A percentile compares a stretch with the other conserved stretches of the same genome.
phyloP scores from a whole-genome alignment of 169 alveolate genomes.

The Cryptosporidium ubiquitum region DNA sequence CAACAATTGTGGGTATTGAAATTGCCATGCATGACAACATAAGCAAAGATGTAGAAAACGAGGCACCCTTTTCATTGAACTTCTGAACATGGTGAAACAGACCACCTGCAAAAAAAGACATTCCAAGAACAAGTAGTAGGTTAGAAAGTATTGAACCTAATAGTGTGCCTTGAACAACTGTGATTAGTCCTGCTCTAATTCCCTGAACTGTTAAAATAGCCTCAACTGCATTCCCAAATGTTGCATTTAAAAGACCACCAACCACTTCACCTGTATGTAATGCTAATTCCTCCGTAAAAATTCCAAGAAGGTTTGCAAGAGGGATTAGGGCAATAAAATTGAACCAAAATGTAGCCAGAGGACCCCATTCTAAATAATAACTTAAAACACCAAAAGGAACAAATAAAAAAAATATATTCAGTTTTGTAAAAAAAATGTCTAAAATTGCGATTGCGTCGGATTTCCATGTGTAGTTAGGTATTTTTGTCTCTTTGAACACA shows the following conservation, averaged over 20 bases:
- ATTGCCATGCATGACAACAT: slow-evolving; percentile 84
- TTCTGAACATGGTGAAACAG: slow-evolving; percentile 84
- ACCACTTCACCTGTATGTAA: slow-evolving; percentile 86
- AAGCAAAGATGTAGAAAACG: slow-evolving; percentile 84
- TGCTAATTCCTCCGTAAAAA: slow-evolving; percentile 87
- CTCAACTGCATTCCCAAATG: slow-evolving; percentile 91
- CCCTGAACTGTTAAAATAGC: slow-evolving; percentile 89
- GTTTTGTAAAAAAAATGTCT: slow-evolving; percentile 71
- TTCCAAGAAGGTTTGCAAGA: slow-evolving; percentile 86
- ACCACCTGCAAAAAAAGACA: slow-evolving; percentile 91
- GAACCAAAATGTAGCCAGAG: slow-evolving; percentile 79
- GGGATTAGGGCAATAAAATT: slow-evolving; percentile 87
- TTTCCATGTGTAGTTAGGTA: slow-evolving; percentile 76
- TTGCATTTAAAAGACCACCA: slow-evolving; percentile 89
- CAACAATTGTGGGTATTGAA: slow-evolving; percentile 83
- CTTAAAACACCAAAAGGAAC: slow-evolving; percentile 82
- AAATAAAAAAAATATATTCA: slow-evolving; percentile 77
- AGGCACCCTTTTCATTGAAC: slow-evolving; percentile 87
- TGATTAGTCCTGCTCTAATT: slow-evolving; percentile 80
- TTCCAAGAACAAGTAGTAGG: slow-evolving; percentile 85
- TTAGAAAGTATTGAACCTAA: slow-evolving; percentile 88
- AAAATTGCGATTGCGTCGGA: slow-evolving; percentile 74
- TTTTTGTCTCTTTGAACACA: slow-evolving; percentile 39
- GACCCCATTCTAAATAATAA: slow-evolving; percentile 76
- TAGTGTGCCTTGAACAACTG: slow-evolving; percentile 88